phyloP scores from a whole-genome alignment of 1,139 yeast species.

The Spathaspora sp. region DNA sequence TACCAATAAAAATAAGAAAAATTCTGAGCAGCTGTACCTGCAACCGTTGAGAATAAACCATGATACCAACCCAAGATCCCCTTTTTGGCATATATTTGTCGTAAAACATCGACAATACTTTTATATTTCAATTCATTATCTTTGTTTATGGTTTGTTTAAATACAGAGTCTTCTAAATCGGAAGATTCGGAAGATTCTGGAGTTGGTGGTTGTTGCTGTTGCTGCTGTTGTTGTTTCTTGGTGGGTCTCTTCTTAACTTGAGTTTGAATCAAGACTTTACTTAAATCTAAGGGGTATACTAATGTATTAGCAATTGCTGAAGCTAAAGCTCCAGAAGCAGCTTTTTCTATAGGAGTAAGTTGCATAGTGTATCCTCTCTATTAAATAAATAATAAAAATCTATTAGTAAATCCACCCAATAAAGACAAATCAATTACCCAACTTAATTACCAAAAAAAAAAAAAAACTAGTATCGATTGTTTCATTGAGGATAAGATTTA shows the following conservation, averaged over 20 bases:
- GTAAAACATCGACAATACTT: conserved; percentile 62
- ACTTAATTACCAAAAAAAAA: too few relatives aligned
- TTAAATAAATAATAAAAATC: too few relatives aligned
- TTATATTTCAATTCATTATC: conserved; percentile 45
- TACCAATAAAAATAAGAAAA: conserved; percentile 90
- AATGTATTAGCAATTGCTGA: conserved; percentile 80
- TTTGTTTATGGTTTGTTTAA: conserved; percentile 18
- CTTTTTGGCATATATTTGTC: conserved; percentile 53
- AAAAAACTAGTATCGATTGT: not conserved
- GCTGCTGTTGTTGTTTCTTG: conserved; percentile 1
- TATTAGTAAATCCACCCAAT: not conserved
- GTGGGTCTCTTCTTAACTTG: conserved; percentile 41
- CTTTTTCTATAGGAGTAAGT: conserved; percentile 63
- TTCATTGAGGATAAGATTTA: not conserved
- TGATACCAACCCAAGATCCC: conserved; percentile 76
- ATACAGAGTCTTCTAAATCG: conserved; percentile 27
- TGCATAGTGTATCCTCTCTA: conserved; percentile 25
- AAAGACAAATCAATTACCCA: too few relatives aligned
- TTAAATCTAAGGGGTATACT: conserved; percentile 72
- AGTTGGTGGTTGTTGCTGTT: conserved; percentile 9
- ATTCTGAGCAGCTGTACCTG: conserved; percentile 77
- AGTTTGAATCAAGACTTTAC: conserved; percentile 73
- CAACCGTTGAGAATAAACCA: conserved; percentile 67
- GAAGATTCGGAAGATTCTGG: conserved; percentile 19
- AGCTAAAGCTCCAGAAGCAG: conserved; percentile 83